Percentiles rank a stretch among this genome's conserved stretches.
phyloP scores from a whole-genome alignment of 129 eudicot species.

The Calendula officinalis region DNA sequence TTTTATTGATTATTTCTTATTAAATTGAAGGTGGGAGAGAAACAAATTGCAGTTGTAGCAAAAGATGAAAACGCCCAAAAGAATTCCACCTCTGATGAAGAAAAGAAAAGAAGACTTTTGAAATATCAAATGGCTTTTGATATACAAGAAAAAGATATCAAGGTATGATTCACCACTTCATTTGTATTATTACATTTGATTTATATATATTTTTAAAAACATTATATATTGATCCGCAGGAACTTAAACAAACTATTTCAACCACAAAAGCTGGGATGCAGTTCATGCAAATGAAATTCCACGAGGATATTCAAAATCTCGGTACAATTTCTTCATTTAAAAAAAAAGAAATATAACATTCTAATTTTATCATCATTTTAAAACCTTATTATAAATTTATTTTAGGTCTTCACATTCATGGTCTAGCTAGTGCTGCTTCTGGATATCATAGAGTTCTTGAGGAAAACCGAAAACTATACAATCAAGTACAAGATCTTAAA shows the following conservation, averaged over 20 bases:
- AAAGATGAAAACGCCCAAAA: conserved; percentile 31
- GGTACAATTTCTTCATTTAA: conserved; percentile 44
- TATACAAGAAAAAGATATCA: conserved; percentile 64
- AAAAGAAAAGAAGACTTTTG: conserved; percentile 39
- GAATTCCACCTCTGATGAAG: conserved; percentile 43
- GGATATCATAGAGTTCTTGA: conserved; percentile 92
- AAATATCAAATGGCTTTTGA: conserved; percentile 60
- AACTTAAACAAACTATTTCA: conserved; percentile 71
- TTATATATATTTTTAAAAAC: not conserved
- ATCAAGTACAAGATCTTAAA: conserved; percentile 96
- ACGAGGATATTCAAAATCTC: conserved; percentile 76
- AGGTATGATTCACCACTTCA: conserved; percentile 35
- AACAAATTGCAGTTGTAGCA: conserved; percentile 21
- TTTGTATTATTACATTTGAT: too few species aligned
- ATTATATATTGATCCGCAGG: conserved; percentile 37
- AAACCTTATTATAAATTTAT: conserved; percentile 12
- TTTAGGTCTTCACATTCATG: conserved; percentile 75
- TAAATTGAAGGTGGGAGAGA: conserved; percentile 37
- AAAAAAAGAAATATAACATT: not conserved
- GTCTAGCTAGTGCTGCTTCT: conserved; percentile 94
- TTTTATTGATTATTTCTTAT: not conserved
- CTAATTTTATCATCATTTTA: not conserved
- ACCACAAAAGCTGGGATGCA: conserved; percentile 82
- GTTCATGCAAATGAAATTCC: conserved; percentile 86
- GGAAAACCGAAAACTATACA: conserved; percentile 93